These are phyloP conservation scores for Lactarius vividus DNA, from an alignment of 768 basidiomycete species.

Conservation along the genomic window DNA sequence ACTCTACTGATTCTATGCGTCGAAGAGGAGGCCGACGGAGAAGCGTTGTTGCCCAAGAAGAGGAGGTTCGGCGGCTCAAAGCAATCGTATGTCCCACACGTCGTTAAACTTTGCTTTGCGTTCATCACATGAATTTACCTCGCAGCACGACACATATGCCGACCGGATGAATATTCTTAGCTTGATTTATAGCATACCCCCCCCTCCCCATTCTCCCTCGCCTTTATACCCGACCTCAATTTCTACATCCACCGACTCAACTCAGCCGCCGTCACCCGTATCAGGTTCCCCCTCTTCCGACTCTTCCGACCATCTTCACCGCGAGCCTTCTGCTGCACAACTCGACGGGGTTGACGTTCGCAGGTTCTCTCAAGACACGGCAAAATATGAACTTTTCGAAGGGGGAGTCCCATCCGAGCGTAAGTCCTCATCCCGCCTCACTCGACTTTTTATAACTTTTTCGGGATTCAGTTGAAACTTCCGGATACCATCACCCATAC, in stretches of 20 bases:
- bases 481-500: conserved; percentile 30
- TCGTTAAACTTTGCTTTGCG: background rate
- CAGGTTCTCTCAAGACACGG: conserved; percentile 27
- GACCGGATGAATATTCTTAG: conserved; percentile 93
- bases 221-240: conserved; percentile 45
- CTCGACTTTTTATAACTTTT: background rate
- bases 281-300: conserved; percentile 53
- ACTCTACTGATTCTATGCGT: conserved; percentile 63
- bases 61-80: conserved; percentile 81
- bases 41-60: conserved; percentile 86
- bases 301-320: conserved; percentile 42
- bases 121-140: conserved; percentile 13
- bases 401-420: conserved; percentile 12
- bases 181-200: conserved; percentile 83
- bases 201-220: conserved; percentile 63
- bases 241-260: conserved; percentile 50
- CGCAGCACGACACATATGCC: conserved; percentile 90
- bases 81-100: conserved; percentile 68
- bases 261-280: conserved; percentile 47
- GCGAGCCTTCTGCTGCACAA: conserved; percentile 32
- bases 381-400: conserved; percentile 28
- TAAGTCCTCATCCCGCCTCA: conserved; percentile 2
- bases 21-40: conserved; percentile 60
- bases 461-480: conserved; percentile 5
- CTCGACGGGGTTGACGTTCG: conserved; percentile 24